Percentiles rank a stretch among this genome's conserved stretches.
Evolutionary conservation across 192 early-diverging fungal species (phyloP).

Genomic region (Tieghemiomyces parasiticus): DNA sequence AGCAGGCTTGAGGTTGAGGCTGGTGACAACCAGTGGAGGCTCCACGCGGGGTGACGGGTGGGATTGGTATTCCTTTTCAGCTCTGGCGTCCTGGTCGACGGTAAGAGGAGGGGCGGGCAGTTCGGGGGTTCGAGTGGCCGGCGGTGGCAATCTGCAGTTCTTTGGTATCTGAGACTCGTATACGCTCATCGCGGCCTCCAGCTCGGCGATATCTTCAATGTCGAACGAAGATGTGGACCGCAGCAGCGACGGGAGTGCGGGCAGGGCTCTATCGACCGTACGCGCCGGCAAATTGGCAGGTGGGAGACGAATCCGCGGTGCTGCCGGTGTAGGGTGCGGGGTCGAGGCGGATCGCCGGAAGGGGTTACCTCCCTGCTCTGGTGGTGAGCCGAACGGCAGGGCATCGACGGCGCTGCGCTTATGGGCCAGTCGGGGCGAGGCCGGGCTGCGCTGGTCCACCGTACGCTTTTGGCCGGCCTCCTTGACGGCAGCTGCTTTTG

Average conservation of each 20-base stretch:
- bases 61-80: background rate
- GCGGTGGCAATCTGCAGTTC: background rate
- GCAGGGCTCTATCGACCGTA: background rate
- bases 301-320: background rate
- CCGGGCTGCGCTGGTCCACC: too few relatives aligned
- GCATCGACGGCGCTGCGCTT: too few relatives aligned
- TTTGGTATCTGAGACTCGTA: slow-evolving; percentile 10
- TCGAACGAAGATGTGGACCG: slow-evolving; percentile 10
- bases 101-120: background rate
- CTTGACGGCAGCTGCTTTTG: too few relatives aligned
- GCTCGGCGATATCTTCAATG: slow-evolving; percentile 14
- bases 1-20: background rate
- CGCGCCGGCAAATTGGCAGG: background rate
- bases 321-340: background rate
- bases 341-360: background rate
- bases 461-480: too few relatives aligned
- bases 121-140: background rate
- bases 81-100: background rate
- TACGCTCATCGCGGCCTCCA: background rate
- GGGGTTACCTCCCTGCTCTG: too few relatives aligned
- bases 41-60: too few relatives aligned
- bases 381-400: too few relatives aligned
- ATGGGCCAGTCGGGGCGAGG: too few relatives aligned
- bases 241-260: background rate
- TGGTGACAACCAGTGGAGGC: too few relatives aligned